Evolutionary conservation across 169 alveolate genomes (phyloP).

Genomic region (Eimeria sp.): DNA sequence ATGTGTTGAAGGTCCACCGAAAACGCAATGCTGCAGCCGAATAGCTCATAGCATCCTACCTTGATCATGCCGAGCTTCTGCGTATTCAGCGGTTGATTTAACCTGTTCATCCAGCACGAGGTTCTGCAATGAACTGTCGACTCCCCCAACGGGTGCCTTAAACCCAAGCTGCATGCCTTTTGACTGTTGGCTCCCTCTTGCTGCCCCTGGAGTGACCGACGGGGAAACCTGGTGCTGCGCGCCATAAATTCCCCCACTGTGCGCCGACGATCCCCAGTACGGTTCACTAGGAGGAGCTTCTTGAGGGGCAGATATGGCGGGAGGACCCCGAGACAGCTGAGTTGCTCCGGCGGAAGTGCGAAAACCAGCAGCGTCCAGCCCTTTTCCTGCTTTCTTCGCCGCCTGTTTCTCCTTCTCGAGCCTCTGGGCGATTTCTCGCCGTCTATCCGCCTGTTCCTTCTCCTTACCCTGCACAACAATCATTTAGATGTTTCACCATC

Average conservation of each 20-base stretch:
- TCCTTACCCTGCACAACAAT: slow-evolving; percentile 71
- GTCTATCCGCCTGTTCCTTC: slow-evolving; percentile 76
- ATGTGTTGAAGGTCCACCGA: not conserved
- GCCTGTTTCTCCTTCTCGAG: slow-evolving; percentile 76
- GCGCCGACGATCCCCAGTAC: slow-evolving; percentile 43
- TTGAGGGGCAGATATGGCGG: slow-evolving; percentile 24
- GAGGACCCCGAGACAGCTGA: slow-evolving; percentile 65
- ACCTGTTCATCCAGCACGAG: slow-evolving; percentile 61
- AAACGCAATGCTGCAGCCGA: not conserved
- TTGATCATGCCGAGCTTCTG: slow-evolving; percentile 51
- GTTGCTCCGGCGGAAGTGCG: slow-evolving; percentile 25
- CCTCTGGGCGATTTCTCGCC: slow-evolving; percentile 77
- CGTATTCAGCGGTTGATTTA: slow-evolving; percentile 15
- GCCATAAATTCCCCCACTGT: slow-evolving; percentile 23
- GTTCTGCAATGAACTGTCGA: slow-evolving; percentile 29
- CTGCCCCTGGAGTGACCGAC: slow-evolving; percentile 22
- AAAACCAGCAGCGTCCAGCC: slow-evolving; percentile 27
- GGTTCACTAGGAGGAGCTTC: slow-evolving; percentile 5
- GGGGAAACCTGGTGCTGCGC: slow-evolving; percentile 45
- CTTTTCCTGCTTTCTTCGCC: slow-evolving; percentile 57
- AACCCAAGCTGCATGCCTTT: slow-evolving; percentile 69
- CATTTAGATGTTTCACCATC: not conserved
- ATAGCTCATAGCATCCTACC: not conserved
- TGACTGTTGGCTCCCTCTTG: slow-evolving; percentile 62
- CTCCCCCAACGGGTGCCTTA: slow-evolving; percentile 26